Evolutionary conservation across 1,284 basidiomycete species (phyloP).

Genomic region (Kalmanozyma brasiliensis): DNA sequence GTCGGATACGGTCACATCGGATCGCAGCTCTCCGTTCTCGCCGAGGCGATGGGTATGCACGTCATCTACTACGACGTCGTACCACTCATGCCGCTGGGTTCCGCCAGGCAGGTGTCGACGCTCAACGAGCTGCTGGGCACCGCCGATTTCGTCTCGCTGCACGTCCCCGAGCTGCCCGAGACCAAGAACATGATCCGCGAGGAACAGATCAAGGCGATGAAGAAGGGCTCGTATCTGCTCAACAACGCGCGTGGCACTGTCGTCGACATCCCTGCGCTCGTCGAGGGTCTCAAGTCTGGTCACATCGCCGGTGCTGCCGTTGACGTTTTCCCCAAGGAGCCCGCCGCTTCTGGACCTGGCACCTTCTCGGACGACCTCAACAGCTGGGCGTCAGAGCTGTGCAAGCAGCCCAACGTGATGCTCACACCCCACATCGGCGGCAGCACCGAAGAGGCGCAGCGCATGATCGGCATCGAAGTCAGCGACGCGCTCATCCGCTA

Average conservation of each 20-base stretch:
- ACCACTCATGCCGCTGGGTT: conserved; percentile 97
- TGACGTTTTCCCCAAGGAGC: conserved; percentile 94
- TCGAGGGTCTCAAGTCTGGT: conserved; percentile 81
- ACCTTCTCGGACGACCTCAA: conserved; percentile 71
- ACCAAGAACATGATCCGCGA: conserved; percentile 92
- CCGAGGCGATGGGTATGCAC: conserved; percentile 94
- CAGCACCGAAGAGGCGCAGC: conserved; percentile 97
- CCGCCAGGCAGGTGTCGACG: conserved; percentile 86
- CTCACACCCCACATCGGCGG: conserved; percentile 90
- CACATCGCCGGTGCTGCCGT: conserved; percentile 93
- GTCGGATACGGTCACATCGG: conserved; percentile 99
- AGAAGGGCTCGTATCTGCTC: conserved; percentile 92
- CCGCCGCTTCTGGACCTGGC: conserved; percentile 86
- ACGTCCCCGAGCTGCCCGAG: conserved; percentile 95
- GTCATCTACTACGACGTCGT: conserved; percentile 96
- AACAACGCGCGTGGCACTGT: conserved; percentile 97
- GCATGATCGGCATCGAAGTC: conserved; percentile 96
- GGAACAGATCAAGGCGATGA: conserved; percentile 87
- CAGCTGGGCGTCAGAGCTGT: conserved; percentile 60
- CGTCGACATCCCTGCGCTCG: conserved; percentile 91
- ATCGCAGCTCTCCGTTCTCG: conserved; percentile 93
- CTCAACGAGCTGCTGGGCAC: conserved; percentile 81
- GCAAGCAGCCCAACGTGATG: conserved; percentile 60
- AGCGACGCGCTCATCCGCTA: conserved; percentile 85
- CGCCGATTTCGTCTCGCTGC: conserved; percentile 94